phyloP scores from a whole-genome alignment of 2,329 filamentous ascomycete species.

The Calonectria honghensis region DNA sequence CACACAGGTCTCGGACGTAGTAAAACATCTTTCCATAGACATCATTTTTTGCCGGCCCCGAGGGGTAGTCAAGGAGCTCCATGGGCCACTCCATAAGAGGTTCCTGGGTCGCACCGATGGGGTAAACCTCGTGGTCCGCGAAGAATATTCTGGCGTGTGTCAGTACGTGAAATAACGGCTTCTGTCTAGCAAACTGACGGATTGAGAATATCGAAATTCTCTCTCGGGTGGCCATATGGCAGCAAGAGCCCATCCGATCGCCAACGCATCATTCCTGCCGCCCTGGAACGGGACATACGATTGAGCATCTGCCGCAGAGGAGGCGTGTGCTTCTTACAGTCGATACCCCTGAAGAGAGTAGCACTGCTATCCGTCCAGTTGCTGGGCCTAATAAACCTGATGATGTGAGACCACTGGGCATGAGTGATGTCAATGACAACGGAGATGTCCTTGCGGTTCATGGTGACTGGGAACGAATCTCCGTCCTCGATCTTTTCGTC shows the following conservation, averaged over 20 bases:
- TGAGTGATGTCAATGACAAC: slow-evolving; percentile 34
- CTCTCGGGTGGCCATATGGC: slow-evolving; percentile 49
- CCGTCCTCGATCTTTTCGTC: not conserved
- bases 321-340: slow-evolving; percentile 38
- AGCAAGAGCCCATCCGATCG: slow-evolving; percentile 49
- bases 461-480: slow-evolving; percentile 1
- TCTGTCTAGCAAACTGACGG: slow-evolving; percentile 46
- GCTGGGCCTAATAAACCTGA: not conserved
- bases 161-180: not conserved
- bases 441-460: slow-evolving; percentile 12
- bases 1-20: slow-evolving; percentile 50
- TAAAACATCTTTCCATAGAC: slow-evolving; percentile 56
- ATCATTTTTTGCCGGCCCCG: slow-evolving; percentile 48
- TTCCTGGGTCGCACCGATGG: slow-evolving; percentile 44
- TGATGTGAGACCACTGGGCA: slow-evolving; percentile 36
- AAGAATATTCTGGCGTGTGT: slow-evolving; percentile 46
- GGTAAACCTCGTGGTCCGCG: not conserved
- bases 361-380: not conserved
- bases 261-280: slow-evolving; percentile 47
- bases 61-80: slow-evolving; percentile 47
- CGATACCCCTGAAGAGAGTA: slow-evolving; percentile 29
- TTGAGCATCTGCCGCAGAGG: slow-evolving; percentile 1
- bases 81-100: slow-evolving; percentile 57
- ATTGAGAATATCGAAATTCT: slow-evolving; percentile 43
- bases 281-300: slow-evolving; percentile 48